A percentile compares a stretch with the other conserved stretches of the same genome.
phyloP scores from a whole-genome alignment of 2,329 filamentous ascomycete species.

The Phaeomoniella chlamydospora region DNA sequence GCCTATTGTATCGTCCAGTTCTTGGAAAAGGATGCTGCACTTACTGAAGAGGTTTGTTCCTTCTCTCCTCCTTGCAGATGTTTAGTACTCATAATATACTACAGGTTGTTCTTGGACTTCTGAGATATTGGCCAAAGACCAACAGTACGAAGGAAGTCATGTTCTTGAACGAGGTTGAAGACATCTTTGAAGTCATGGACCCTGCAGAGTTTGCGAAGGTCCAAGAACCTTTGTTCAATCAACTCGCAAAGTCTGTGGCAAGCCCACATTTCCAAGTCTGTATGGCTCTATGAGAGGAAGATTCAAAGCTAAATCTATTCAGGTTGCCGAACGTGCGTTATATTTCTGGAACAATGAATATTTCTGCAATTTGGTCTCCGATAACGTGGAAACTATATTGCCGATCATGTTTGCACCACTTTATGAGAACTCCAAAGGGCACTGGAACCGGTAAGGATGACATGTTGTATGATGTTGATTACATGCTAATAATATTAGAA shows the following conservation, averaged over 20 bases:
- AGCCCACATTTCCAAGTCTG: constrained; percentile 88
- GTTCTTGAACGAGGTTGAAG: constrained; percentile 98
- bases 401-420: constrained; percentile 98
- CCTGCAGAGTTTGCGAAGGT: constrained; percentile 97
- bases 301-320: constrained; percentile 2
- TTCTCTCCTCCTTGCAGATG: constrained; percentile 2
- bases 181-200: constrained; percentile 99
- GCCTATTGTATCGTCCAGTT: constrained; percentile 99
- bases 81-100: constrained; percentile 7
- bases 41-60: constrained; percentile 84
- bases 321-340: constrained; percentile 85
- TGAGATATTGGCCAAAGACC: constrained; percentile 97
- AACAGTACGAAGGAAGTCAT: constrained; percentile 99
- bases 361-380: constrained; percentile 97
- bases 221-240: constrained; percentile 92
- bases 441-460: constrained; percentile 79
- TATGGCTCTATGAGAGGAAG: too few species aligned
- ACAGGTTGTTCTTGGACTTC: constrained; percentile 79
- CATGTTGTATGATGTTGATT: neutral
- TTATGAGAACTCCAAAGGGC: constrained; percentile 97
- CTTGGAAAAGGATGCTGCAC: constrained; percentile 86
- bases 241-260: constrained; percentile 92
- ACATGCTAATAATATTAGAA: constrained; percentile 38
- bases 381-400: constrained; percentile 95
- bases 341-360: constrained; percentile 99